Conservation (phyloP, 306 rosid genomes). For the Trifolium fragiferum region DNA sequence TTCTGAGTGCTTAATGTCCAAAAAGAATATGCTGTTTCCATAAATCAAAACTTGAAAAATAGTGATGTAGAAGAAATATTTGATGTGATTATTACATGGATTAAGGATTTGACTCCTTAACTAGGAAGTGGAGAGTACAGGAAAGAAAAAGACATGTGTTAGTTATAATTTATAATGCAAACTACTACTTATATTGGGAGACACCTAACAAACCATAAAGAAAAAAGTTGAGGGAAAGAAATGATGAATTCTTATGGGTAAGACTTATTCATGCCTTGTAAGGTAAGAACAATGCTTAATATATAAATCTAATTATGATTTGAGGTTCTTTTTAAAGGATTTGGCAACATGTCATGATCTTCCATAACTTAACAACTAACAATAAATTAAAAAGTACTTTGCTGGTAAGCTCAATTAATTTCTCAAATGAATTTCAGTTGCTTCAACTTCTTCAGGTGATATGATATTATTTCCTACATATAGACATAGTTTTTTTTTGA, state of each 20-base stretch:
- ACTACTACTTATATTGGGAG: conserved; percentile 38
- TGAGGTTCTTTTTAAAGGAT: conserved; percentile 40
- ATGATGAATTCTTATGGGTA: conserved; percentile 47
- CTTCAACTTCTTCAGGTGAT: conserved; percentile 49
- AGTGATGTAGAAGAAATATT: conserved; percentile 29
- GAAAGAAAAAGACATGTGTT: not conserved
- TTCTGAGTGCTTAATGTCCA: conserved; percentile 19
- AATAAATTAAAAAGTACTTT: conserved; percentile 36
- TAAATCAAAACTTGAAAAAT: not conserved
- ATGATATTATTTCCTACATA: conserved; percentile 40
- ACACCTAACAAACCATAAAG: conserved; percentile 34
- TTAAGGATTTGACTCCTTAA: conserved; percentile 23
- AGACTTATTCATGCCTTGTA: conserved; percentile 48
- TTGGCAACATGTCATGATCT: conserved; percentile 76
- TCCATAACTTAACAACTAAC: conserved; percentile 59
- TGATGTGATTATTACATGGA: conserved; percentile 11
- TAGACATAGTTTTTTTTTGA: conserved; percentile 42
- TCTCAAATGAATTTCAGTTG: conserved; percentile 46
- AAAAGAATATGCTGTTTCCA: conserved; percentile 28
- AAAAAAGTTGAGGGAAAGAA: conserved; percentile 25
- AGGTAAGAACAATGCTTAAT: conserved; percentile 49
- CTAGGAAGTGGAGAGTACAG: conserved; percentile 4
- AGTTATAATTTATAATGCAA: conserved; percentile 26
- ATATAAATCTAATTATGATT: conserved; percentile 43
- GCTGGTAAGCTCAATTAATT: conserved; percentile 53